phyloP scores from a whole-genome alignment of 768 basidiomycete species.

The Tulasnella sp. region DNA sequence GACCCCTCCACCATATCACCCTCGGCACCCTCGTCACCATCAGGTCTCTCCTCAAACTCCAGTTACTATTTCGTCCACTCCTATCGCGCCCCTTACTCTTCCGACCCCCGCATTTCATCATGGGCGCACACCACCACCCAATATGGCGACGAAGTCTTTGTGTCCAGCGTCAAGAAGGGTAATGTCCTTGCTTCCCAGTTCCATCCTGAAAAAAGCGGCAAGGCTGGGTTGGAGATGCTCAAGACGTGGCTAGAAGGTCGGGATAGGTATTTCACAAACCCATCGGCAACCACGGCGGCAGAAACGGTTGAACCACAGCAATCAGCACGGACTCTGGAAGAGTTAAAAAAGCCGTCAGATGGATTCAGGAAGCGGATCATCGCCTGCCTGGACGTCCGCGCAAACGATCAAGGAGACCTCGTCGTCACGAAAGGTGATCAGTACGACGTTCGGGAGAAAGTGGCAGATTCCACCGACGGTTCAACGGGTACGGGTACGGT shows the following conservation, averaged over 20 bases:
- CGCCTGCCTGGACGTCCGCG: slow-evolving; percentile 94
- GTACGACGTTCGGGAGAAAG: slow-evolving; percentile 91
- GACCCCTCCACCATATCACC: slow-evolving; percentile 24
- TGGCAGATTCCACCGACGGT: slow-evolving; percentile 21
- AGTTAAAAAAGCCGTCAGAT: slow-evolving; percentile 27
- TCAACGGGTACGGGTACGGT: slow-evolving; percentile 45
- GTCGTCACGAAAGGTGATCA: slow-evolving; percentile 99
- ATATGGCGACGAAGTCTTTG: slow-evolving; percentile 88
- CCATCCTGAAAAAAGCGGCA: slow-evolving; percentile 95
- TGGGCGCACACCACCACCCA: slow-evolving; percentile 84
- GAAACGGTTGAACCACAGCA: neutral
- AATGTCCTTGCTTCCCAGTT: slow-evolving; percentile 93
- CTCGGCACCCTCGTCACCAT: slow-evolving; percentile 31
- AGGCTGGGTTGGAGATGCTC: slow-evolving; percentile 70
- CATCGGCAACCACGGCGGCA: neutral
- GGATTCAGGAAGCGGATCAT: slow-evolving; percentile 87
- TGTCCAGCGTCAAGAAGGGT: slow-evolving; percentile 68
- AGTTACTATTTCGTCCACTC: slow-evolving; percentile 98
- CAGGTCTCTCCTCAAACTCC: slow-evolving; percentile 31
- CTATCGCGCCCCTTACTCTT: slow-evolving; percentile 68
- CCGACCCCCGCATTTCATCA: slow-evolving; percentile 35
- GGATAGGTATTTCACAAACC: slow-evolving; percentile 17
- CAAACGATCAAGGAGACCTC: slow-evolving; percentile 91
- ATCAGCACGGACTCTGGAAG: neutral
- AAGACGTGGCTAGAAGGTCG: slow-evolving; percentile 57